Percentiles rank a stretch among this genome's conserved stretches.
Evolutionary conservation across 768 basidiomycete species (phyloP).

Genomic region (Ramaria rubella): DNA sequence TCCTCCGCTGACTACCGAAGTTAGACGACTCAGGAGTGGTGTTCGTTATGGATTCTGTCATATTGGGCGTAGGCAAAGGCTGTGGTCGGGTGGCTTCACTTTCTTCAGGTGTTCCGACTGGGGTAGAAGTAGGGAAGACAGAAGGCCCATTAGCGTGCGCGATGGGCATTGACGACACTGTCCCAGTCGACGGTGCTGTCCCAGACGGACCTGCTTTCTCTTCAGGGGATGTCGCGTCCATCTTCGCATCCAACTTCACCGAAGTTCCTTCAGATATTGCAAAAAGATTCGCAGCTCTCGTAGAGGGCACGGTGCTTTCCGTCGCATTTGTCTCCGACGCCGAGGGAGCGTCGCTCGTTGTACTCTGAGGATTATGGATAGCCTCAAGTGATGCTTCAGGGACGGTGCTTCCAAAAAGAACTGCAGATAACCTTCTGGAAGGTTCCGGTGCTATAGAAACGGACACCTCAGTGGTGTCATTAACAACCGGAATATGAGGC

Average conservation of each 20-base stretch:
- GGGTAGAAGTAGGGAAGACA: background rate
- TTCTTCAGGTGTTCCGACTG: background rate
- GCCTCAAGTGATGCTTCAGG: no score
- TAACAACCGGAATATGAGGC: no score
- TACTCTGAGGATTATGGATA: background rate
- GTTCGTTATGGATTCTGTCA: constrained; percentile 15
- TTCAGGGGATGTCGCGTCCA: background rate
- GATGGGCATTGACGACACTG: background rate
- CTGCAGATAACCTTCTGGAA: no score
- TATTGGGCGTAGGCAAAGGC: constrained; percentile 18
- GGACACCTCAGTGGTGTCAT: no score
- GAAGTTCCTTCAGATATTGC: background rate
- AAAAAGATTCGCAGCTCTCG: background rate
- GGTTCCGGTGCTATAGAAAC: no score
- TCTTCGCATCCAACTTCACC: background rate
- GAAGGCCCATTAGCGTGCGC: background rate
- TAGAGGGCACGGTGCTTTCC: background rate
- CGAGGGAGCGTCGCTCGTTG: constrained; percentile 2
- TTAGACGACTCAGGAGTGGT: background rate
- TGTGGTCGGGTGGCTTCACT: constrained; percentile 18
- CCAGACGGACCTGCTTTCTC: background rate
- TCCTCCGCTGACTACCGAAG: constrained; percentile 37
- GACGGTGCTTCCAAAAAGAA: background rate
- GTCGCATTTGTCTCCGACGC: constrained; percentile 4
- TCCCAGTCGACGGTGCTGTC: no score